Percentiles rank a stretch among this genome's conserved stretches.
phyloP scores from a whole-genome alignment of 2,329 filamentous ascomycete genomes.

The Arachnopeziza araneosa region DNA sequence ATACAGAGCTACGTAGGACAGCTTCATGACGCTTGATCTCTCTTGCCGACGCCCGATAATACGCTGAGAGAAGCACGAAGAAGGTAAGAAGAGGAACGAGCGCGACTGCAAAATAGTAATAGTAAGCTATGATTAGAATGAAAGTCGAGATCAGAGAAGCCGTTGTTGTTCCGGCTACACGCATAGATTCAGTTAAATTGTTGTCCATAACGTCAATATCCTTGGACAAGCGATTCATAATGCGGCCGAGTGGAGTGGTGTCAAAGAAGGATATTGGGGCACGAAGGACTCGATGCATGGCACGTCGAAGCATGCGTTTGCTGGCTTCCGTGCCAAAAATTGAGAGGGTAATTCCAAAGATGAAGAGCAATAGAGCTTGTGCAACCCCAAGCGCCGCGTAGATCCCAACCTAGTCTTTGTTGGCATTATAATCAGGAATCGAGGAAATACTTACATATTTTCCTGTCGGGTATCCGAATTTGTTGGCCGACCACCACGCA shows the following conservation, averaged over 20 bases:
- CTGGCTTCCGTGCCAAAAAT: slow-evolving; percentile 76
- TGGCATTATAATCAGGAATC: not conserved
- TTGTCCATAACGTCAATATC: slow-evolving; percentile 98
- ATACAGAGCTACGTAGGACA: slow-evolving; percentile 78
- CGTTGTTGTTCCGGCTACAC: slow-evolving; percentile 87
- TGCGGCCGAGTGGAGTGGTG: slow-evolving; percentile 88
- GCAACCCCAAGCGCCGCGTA: slow-evolving; percentile 65
- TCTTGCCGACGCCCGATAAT: slow-evolving; percentile 85
- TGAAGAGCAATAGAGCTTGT: slow-evolving; percentile 72
- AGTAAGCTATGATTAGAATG: slow-evolving; percentile 88
- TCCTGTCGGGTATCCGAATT: not conserved
- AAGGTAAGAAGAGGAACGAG: slow-evolving; percentile 64
- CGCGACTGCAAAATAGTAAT: slow-evolving; percentile 69
- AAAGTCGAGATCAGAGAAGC: slow-evolving; percentile 80
- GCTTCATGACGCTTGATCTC: slow-evolving; percentile 94
- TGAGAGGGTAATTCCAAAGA: slow-evolving; percentile 75
- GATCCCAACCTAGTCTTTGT: slow-evolving; percentile 41
- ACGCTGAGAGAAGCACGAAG: slow-evolving; percentile 77
- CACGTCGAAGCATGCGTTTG: slow-evolving; percentile 73
- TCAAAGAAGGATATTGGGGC: slow-evolving; percentile 89
- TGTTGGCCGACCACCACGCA: slow-evolving; percentile 64
- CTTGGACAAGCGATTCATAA: slow-evolving; percentile 92
- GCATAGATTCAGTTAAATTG: slow-evolving; percentile 77
- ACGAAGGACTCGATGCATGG: slow-evolving; percentile 69
- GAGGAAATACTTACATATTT: not conserved